Evolutionary conservation across 495 filamentous ascomycete species (phyloP), one percentile per base, ranked within the genome.

Genomic region (Aspergillus olivimuriae): DNA sequence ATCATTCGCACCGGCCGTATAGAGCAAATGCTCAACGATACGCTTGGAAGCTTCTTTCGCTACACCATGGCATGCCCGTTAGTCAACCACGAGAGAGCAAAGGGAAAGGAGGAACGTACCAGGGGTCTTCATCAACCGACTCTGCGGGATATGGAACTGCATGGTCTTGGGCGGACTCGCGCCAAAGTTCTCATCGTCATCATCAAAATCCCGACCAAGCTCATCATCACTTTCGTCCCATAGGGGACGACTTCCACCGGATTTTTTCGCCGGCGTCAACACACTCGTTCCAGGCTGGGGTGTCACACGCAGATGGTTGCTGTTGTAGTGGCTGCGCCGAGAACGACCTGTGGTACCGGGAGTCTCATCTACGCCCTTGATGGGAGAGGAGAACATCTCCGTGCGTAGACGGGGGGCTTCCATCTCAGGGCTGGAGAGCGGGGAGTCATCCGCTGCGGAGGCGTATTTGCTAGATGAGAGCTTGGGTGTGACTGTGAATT

Each of bases 121-220:
- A 44, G 92, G 92, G 18, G 92, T 99, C 53, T 92, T 89, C 68
- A 99, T 63, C 23, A 99, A 62, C 48, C 86, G 81, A 37, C 82
- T 85, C 55, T 88, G 85, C 43, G 90, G 90, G 44, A 99, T 72
- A 53, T 88, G 84, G 58, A 99, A 99, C 57, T 95, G 89, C 61
- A 99, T 95, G 19, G 92, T 99, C 67, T 95, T 95, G 0, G 92
- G 92, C 26, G 94, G 92, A 55, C 87, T 94, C 52, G 89, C 78
- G 10, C 50, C 53, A 20, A 78, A 49, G 8, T 66, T 67, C 2
- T 74, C 74, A 31, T 80, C 78, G 2, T 77, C 68, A 15, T 81
- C 73, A n/a, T n/a, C n/a, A n/a, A n/a, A n/a, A n/a, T n/a, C n/a
- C n/a, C n/a, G n/a, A n/a, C n/a, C n/a, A n/a, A n/a, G n/a, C n/a